Conservation (phyloP, 352 stramenopile genomes). For the Phytophthora uliginosa region DNA sequence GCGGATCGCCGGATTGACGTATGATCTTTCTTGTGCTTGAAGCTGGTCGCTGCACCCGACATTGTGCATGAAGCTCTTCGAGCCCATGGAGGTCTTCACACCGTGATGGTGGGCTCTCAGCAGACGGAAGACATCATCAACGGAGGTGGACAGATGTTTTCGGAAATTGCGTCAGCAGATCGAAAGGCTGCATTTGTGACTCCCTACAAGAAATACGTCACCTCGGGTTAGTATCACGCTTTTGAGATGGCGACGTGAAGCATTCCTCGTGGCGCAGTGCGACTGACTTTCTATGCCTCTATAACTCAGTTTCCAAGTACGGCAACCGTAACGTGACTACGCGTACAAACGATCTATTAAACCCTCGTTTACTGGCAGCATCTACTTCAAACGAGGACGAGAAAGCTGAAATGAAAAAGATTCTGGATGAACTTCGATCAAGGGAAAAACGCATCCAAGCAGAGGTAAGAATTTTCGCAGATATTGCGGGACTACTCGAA, state of each 20-base stretch:
- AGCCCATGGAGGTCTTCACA: conserved; percentile 76
- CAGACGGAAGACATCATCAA: conserved; percentile 87
- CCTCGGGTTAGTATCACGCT: conserved; percentile 52
- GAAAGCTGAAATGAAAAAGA: conserved; percentile 66
- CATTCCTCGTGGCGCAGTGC: neutral
- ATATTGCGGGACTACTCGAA: neutral
- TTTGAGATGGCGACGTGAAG: neutral
- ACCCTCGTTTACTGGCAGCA: conserved; percentile 68
- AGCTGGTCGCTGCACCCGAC: conserved; percentile 85
- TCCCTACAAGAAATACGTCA: conserved; percentile 90
- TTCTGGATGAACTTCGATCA: conserved; percentile 51
- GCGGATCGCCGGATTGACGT: conserved; percentile 8
- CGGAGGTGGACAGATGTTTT: conserved; percentile 71
- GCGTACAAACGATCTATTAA: conserved; percentile 83
- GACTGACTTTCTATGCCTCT: conserved; percentile 1
- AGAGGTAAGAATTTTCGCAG: conserved; percentile 44
- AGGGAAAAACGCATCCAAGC: conserved; percentile 60
- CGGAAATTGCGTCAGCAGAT: conserved; percentile 56
- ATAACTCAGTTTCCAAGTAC: conserved; percentile 78
- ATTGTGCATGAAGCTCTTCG: conserved; percentile 87
- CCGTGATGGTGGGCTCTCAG: conserved; percentile 78
- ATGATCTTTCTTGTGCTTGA: neutral
- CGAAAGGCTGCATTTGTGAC: conserved; percentile 84
- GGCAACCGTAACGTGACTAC: conserved; percentile 87
- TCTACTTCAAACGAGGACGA: conserved; percentile 87